Conservation (phyloP, 768 basidiomycete genomes). For the Crepidotus variabilis region DNA sequence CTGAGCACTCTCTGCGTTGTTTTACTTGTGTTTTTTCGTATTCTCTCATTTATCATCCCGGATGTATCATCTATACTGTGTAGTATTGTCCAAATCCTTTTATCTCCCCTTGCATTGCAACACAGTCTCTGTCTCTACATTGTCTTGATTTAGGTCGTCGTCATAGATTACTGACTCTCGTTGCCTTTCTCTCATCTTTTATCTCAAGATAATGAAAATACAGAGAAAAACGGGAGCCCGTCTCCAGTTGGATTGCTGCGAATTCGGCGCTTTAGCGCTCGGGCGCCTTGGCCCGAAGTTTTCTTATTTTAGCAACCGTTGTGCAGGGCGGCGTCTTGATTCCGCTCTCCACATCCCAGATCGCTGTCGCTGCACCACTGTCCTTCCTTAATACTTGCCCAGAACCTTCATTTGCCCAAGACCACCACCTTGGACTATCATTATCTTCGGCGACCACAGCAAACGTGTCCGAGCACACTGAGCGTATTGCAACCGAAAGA, state of each 20-base stretch:
- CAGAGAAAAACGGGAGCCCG: too few species aligned
- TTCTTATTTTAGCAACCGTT: background rate
- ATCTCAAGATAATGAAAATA: too few species aligned
- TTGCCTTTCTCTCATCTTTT: background rate
- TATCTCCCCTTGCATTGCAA: constrained; percentile 7
- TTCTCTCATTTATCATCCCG: constrained; percentile 12
- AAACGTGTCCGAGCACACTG: background rate
- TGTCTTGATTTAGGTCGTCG: constrained; percentile 3
- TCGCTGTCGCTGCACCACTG: background rate
- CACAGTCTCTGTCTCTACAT: constrained; percentile 12
- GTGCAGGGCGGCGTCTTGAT: background rate
- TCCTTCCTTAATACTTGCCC: background rate
- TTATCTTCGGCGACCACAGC: background rate
- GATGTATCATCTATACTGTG: constrained; percentile 29
- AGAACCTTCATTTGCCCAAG: background rate
- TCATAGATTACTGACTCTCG: background rate
- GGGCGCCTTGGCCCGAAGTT: background rate
- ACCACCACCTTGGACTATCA: background rate
- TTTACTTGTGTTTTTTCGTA: too few species aligned
- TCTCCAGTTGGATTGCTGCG: too few species aligned
- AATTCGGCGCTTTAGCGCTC: background rate
- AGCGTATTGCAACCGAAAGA: too few species aligned
- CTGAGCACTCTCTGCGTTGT: too few species aligned
- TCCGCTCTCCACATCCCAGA: background rate
- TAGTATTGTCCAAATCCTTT: constrained; percentile 5